Base-by-base conservation (phyloP, 805 yeast genomes). In the Kuraishia molischiana region DNA sequence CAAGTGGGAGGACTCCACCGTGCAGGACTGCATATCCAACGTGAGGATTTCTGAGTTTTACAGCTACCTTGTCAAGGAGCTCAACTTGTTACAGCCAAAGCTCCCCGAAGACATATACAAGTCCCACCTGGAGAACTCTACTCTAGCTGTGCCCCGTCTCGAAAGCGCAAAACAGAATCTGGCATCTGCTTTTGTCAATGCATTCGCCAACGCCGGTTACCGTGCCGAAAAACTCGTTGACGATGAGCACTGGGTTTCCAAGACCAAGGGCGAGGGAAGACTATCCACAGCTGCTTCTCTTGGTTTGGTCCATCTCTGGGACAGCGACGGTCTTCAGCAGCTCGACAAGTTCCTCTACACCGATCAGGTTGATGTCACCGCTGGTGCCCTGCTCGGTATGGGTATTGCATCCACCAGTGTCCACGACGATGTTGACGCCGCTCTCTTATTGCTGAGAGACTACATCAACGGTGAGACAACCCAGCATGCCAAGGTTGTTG, bases 351-450 rank as follows among this genome's bases (percentile, higher is more conserved):
- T 82, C 58, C 66, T 90, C 41, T 89, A 89, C 53, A 80, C 95
- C 3, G 72, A 79, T 14, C 95, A 87, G 50, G 80, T 77, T 41
- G 90, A 85, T 52, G 76, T 89, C 47, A 86, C 86, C 62, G 96
- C 97, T 5, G 99, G 99, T 61, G 95, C 98, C 4, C 68, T 92
- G 41, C 70, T 92, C 47, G 99, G 97, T 58, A 85, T 86, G 59
- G 98, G 97, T 58, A 72, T 92, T 35, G 79, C 86, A 4, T 85
- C 95, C 21, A 72, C 94, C 18, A 94, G 95, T 60, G 90, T 92
- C 39, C 95, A 85, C 60, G 96, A 90, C 55, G 98, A 90, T 44
- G 85, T 89, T 32, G 97, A 87, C 46, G 90, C 97, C 2, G 90
- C 97, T 5, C 68, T 85, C 43, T 78, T 95, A 21, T 64, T 92